A percentile compares a stretch with the other conserved stretches of the same genome.
Conservation (phyloP, 2,329 filamentous ascomycete species). For the Triangularia setosa region DNA sequence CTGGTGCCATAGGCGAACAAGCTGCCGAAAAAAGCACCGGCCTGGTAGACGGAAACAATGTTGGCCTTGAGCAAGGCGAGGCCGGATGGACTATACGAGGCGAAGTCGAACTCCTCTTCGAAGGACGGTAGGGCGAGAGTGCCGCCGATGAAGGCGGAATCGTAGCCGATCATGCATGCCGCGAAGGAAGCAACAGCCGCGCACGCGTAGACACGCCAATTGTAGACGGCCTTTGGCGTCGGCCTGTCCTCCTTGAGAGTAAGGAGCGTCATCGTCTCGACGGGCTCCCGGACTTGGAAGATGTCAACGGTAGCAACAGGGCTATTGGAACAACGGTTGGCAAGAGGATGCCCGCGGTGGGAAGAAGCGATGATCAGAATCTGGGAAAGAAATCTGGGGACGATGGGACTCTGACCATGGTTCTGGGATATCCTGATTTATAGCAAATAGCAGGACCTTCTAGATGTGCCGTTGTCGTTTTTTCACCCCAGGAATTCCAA, state of each 20-base stretch:
- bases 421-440: slow-evolving; percentile 17
- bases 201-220: slow-evolving; percentile 56
- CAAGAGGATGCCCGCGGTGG: background rate
- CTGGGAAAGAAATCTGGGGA: slow-evolving; percentile 8
- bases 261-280: slow-evolving; percentile 38
- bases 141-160: slow-evolving; percentile 75
- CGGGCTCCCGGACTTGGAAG: background rate
- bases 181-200: slow-evolving; percentile 53
- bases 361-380: background rate
- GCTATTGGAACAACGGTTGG: background rate
- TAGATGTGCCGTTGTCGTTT: background rate
- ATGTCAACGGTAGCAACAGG: background rate
- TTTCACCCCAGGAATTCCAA: slow-evolving; percentile 12
- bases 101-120: slow-evolving; percentile 62
- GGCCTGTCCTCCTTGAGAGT: slow-evolving; percentile 53
- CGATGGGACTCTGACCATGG: background rate
- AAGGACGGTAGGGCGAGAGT: slow-evolving; percentile 70
- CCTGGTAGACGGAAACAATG: slow-evolving; percentile 78
- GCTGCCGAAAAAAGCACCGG: slow-evolving; percentile 79
- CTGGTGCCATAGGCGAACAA: slow-evolving; percentile 62
- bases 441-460: slow-evolving; percentile 4
- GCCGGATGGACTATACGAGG: slow-evolving; percentile 41
- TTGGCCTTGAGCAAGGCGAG: slow-evolving; percentile 64
- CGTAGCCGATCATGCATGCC: slow-evolving; percentile 56
- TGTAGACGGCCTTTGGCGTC: slow-evolving; percentile 55